Conservation (phyloP, 2,329 filamentous ascomycete genomes). For the Fusarium stilboides region DNA sequence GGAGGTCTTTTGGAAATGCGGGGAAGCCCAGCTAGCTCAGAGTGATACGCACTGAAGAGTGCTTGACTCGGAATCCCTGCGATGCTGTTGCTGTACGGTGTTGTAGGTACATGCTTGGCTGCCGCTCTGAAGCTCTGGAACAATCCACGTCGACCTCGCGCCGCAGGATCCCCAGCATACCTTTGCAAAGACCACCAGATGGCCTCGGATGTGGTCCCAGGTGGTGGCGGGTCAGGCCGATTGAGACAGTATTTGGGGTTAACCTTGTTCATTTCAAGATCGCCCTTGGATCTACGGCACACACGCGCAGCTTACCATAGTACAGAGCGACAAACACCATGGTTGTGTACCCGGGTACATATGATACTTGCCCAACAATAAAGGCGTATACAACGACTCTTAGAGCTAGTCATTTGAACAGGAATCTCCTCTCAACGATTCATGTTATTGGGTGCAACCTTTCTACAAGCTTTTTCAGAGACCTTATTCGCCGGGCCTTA, state of each 20-base stretch:
- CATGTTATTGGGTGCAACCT: conserved; percentile 27
- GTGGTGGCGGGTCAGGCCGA: conserved; percentile 36
- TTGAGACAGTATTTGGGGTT: conserved; percentile 36
- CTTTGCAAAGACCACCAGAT: conserved; percentile 5
- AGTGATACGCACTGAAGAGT: conserved; percentile 18
- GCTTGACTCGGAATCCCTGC: conserved; percentile 39
- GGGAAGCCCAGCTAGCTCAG: conserved; percentile 41
- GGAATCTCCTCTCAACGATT: conserved; percentile 28
- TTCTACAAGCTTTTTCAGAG: conserved; percentile 1
- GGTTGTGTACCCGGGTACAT: neutral
- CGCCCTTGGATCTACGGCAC: conserved; percentile 33
- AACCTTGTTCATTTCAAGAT: conserved; percentile 36
- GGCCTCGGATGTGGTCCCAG: conserved; percentile 10
- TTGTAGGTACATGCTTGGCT: conserved; percentile 6
- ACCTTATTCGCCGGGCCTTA: conserved; percentile 27
- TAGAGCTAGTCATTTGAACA: conserved; percentile 32
- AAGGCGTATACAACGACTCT: conserved; percentile 14
- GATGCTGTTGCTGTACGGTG: conserved; percentile 13
- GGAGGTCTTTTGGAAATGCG: conserved; percentile 46
- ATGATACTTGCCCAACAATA: conserved; percentile 18
- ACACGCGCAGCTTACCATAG: conserved; percentile 13
- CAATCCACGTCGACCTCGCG: conserved; percentile 1
- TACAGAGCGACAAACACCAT: conserved; percentile 7
- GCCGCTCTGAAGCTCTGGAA: conserved; percentile 7
- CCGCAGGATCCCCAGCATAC: neutral